Conservation (phyloP, 1,139 yeast genomes). For the Debaryomyces coudertii region DNA sequence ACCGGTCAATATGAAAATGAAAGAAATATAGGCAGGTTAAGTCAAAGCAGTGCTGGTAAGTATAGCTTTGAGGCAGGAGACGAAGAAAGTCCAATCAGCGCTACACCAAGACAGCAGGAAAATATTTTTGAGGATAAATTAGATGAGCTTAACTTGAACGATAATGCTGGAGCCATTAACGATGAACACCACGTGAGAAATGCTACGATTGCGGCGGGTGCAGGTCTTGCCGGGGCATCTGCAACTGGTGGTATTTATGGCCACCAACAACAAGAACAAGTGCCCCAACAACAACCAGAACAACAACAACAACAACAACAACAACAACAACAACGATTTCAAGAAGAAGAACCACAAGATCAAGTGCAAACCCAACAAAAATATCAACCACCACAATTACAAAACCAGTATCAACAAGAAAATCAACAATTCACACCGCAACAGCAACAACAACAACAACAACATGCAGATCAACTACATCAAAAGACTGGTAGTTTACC, state of each 20-base stretch:
- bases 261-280: conserved; percentile 12
- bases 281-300: conserved; percentile 11
- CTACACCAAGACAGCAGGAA: conserved; percentile 29
- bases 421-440: neutral
- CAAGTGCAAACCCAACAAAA: conserved; percentile 8
- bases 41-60: conserved; percentile 30
- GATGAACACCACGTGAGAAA: neutral
- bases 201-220: conserved; percentile 5
- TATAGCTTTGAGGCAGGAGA: conserved; percentile 51
- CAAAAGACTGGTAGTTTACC: conserved; percentile 19
- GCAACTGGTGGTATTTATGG: conserved; percentile 9
- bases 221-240: conserved; percentile 12
- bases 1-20: neutral
- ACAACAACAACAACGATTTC: conserved; percentile 15
- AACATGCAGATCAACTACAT: neutral
- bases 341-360: conserved; percentile 9
- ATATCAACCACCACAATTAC: neutral
- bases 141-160: conserved; percentile 23
- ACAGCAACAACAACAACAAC: neutral
- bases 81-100: conserved; percentile 35
- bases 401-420: neutral
- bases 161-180: neutral
- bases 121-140: conserved; percentile 19
- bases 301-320: conserved; percentile 9
- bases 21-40: conserved; percentile 15